phyloP scores from a whole-genome alignment of 2,329 filamentous ascomycete species.

The Nannizziopsis arthrosporioides region DNA sequence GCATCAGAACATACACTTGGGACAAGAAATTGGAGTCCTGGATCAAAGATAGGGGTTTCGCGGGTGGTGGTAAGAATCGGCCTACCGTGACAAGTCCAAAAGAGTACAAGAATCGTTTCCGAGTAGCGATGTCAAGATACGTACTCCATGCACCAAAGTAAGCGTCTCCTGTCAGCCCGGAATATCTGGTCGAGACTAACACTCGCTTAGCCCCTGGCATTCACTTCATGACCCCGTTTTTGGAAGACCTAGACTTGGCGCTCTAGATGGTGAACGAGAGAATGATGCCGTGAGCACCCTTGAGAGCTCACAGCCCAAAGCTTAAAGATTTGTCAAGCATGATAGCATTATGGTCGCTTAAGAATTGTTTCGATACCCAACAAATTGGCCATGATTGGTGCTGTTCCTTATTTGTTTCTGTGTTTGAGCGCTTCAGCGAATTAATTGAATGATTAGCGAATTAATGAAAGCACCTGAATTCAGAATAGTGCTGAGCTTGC shows the following conservation, averaged over 20 bases:
- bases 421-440: neutral
- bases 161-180: slow-evolving; percentile 17
- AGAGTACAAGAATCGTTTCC: slow-evolving; percentile 91
- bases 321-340: neutral
- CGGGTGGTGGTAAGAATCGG: slow-evolving; percentile 63
- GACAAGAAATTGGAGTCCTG: slow-evolving; percentile 99
- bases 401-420: too few species aligned
- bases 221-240: slow-evolving; percentile 13
- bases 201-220: slow-evolving; percentile 14
- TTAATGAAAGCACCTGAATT: too few species aligned
- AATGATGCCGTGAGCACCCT: neutral
- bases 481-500: too few species aligned
- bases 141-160: slow-evolving; percentile 43
- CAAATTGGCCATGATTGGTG: neutral
- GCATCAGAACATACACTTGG: slow-evolving; percentile 97
- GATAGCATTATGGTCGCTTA: neutral
- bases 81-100: slow-evolving; percentile 95
- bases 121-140: slow-evolving; percentile 90
- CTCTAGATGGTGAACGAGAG: slow-evolving; percentile 9
- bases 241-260: slow-evolving; percentile 3
- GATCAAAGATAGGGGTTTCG: slow-evolving; percentile 94
- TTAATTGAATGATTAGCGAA: neutral
- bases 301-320: neutral
- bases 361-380: neutral
- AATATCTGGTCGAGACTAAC: neutral